phyloP scores from a whole-genome alignment of 1,139 yeast species.

The Hyphopichia khmerensis region DNA sequence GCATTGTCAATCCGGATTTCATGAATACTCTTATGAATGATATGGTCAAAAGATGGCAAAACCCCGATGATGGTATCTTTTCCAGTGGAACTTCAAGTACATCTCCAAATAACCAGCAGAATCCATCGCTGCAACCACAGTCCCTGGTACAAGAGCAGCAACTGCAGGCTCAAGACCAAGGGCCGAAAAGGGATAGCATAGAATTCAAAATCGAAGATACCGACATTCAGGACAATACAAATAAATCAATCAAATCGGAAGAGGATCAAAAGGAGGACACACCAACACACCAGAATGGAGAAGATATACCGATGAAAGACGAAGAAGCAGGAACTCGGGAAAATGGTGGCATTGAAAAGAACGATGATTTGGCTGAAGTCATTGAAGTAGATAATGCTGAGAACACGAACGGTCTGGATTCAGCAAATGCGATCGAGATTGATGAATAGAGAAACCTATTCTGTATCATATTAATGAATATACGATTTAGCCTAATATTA shows the following conservation, averaged over 20 bases:
- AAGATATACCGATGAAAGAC: no score
- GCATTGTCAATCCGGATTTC: slow-evolving; percentile 55
- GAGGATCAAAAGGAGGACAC: not conserved
- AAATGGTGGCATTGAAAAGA: not conserved
- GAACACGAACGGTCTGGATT: not conserved
- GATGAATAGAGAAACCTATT: not conserved
- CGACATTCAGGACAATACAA: no score
- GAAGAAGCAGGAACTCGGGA: no score
- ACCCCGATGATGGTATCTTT: slow-evolving; percentile 10
- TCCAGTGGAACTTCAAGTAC: not conserved
- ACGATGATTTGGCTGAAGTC: not conserved
- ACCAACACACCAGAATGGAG: not conserved
- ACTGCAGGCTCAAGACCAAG: not conserved
- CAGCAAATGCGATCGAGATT: not conserved
- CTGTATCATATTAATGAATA: not conserved
- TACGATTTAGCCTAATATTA: not conserved
- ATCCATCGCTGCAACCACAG: no score
- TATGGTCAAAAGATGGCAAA: slow-evolving; percentile 74
- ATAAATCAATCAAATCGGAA: not conserved
- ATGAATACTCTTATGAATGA: slow-evolving; percentile 66
- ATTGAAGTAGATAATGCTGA: not conserved
- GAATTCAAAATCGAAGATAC: not conserved
- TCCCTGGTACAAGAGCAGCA: no score
- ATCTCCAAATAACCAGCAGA: not conserved
- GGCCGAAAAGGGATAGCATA: not conserved